Evolutionary conservation across 495 filamentous ascomycete species (phyloP).

Genomic region (Daldinia caldariorum): DNA sequence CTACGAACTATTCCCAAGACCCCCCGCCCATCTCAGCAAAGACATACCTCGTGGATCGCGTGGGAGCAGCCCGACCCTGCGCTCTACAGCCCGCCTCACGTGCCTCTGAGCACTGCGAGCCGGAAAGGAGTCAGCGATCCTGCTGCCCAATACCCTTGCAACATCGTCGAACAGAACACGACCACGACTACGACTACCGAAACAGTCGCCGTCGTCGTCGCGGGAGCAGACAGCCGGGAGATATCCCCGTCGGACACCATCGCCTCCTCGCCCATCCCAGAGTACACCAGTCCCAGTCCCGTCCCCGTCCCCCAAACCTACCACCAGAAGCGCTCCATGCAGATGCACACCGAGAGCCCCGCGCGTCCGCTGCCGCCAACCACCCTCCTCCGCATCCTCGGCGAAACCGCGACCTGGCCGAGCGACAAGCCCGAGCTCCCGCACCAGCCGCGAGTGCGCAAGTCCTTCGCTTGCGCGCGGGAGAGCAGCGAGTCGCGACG

Average conservation of each 20-base stretch:
- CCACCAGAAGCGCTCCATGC: slow-evolving; percentile 22
- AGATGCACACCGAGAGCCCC: not conserved
- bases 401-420: slow-evolving; percentile 33
- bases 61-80: slow-evolving; percentile 43
- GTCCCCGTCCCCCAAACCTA: not conserved
- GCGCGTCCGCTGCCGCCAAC: not conserved
- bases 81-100: slow-evolving; percentile 24
- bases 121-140: not conserved
- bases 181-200: not conserved
- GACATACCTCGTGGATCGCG: slow-evolving; percentile 43
- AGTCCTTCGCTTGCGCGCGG: not conserved
- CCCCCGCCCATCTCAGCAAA: slow-evolving; percentile 2
- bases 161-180: not conserved
- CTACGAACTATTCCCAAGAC: slow-evolving; percentile 24
- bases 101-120: slow-evolving; percentile 16
- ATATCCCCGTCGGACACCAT: slow-evolving; percentile 31
- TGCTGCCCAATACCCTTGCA: too few relatives aligned
- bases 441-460: slow-evolving; percentile 8
- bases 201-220: slow-evolving; percentile 11
- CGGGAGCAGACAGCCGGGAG: slow-evolving; percentile 16
- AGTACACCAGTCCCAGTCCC: too few relatives aligned
- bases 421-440: not conserved
- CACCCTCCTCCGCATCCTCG: slow-evolving; percentile 33
- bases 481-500: not conserved
- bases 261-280: slow-evolving; percentile 28